Evolutionary conservation across 257 asterid species (phyloP).

Genomic region (Pogostemon cablin): DNA sequence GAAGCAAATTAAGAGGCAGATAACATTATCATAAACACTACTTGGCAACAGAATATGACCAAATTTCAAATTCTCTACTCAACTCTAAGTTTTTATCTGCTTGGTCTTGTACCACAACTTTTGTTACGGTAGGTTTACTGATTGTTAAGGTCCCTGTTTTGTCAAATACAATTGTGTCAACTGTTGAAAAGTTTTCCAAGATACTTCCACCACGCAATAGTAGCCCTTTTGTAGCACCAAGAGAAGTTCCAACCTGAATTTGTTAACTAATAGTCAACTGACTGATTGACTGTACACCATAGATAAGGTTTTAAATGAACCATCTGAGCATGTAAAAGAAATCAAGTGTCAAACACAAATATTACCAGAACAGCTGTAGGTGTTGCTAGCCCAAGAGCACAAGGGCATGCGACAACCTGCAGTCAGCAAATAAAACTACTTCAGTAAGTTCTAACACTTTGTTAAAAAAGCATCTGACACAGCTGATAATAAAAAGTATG

Average conservation of each 20-base stretch:
- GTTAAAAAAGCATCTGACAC: constrained; percentile 6
- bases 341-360: constrained; percentile 20
- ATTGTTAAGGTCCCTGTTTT: constrained; percentile 95
- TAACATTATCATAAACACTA: constrained; percentile 9
- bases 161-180: constrained; percentile 85
- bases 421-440: constrained; percentile 36
- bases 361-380: constrained; percentile 99
- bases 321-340: constrained; percentile 15
- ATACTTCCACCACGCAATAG: constrained; percentile 98
- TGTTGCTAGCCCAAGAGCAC: constrained; percentile 99
- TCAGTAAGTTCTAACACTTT: constrained; percentile 24
- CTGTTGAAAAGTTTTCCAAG: constrained; percentile 82
- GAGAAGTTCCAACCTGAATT: constrained; percentile 97
- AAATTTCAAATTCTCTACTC: constrained; percentile 39
- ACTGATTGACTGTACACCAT: constrained; percentile 2
- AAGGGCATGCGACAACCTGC: constrained; percentile 99
- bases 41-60: constrained; percentile 26
- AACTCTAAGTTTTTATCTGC: constrained; percentile 56
- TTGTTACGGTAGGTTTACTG: constrained; percentile 91
- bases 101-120: constrained; percentile 55
- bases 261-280: neutral
- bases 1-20: constrained; percentile 20
- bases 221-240: constrained; percentile 95
- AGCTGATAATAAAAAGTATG: constrained; percentile 2
- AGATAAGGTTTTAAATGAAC: constrained; percentile 20